phyloP scores from a whole-genome alignment of 768 basidiomycete species.

The Pholiota conissans region DNA sequence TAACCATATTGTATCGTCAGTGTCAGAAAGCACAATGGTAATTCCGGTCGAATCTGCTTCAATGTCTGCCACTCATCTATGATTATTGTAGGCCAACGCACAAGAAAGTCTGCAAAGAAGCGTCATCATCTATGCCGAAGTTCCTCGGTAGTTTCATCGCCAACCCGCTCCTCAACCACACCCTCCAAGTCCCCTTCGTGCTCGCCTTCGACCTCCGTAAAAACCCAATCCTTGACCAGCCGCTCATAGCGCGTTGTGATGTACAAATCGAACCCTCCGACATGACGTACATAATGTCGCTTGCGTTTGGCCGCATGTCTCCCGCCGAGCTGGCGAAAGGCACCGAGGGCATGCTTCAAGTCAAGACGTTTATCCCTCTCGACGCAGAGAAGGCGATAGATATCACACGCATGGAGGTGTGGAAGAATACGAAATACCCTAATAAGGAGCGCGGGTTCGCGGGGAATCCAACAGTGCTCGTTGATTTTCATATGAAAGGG shows the following conservation, averaged over 20 bases:
- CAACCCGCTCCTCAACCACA: background rate
- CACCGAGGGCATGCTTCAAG: slow-evolving; percentile 8
- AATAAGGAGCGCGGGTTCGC: background rate
- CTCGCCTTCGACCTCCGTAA: background rate
- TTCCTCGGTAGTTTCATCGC: background rate
- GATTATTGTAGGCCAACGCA: background rate
- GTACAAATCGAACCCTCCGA: background rate
- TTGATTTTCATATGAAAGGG: slow-evolving; percentile 2
- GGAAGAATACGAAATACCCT: background rate
- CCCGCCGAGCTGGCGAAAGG: background rate
- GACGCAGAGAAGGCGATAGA: background rate
- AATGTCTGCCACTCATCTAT: background rate
- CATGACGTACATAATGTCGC: background rate
- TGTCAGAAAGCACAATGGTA: slow-evolving; percentile 2
- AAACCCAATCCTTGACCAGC: background rate
- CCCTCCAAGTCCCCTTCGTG: background rate
- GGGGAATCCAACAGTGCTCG: background rate
- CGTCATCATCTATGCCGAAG: background rate
- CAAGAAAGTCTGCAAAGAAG: background rate
- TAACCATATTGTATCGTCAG: background rate
- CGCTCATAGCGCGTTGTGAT: slow-evolving; percentile 1
- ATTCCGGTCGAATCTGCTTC: too few species aligned
- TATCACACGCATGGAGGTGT: background rate
- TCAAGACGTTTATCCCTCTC: background rate
- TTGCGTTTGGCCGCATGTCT: background rate